Base-by-base conservation (phyloP, 495 filamentous ascomycete species). In the Emericellopsis terricola region DNA sequence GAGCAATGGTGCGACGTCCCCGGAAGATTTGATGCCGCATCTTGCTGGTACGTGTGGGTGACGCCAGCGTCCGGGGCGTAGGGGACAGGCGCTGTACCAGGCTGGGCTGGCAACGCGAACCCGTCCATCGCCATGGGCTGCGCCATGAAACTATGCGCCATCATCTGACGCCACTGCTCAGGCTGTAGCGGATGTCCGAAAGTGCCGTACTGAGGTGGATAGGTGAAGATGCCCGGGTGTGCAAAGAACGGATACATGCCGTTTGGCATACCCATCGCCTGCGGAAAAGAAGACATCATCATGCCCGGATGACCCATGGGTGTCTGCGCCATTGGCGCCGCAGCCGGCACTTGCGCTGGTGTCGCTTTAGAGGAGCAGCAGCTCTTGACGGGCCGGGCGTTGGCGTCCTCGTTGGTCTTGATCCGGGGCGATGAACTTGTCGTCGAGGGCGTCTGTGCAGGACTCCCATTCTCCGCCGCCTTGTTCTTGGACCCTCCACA, bases 1-100 rank as follows among this genome's bases (percentile, higher is more conserved):
- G 54, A 45, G 51, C 81, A 76, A 32, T 69, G 52, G 38, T 78
- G 60, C 19, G 48, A 52, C 6, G 47, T 48, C 24, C 50, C 51
- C 36, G 28, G 44, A 41, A 9, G 27, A 23, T 4, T 42, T 38
- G 8, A 41, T 26, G 11, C 39, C 4, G 20, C 42, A 5, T 16
- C 34, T 8, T 28, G 19, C 9, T 17, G 7, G 19, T 26, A 15
- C 11, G 19, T 13, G 20, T 32, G 37, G 13, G 15, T 24, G 14
- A 43, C n/a, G n/a, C n/a, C n/a, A n/a, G n/a, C n/a, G n/a, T n/a
- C n/a, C n/a, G 33, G 15, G 37, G 21, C 6, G 11, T 26, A 26
- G 6, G 23, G 23, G 23, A 26, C 23, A 11, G 23, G 23, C 23
- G 6, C 23, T 11, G 11, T 11, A 11, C 23, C 23, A 11, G 23